Base-by-base conservation (phyloP, 768 basidiomycete species). In the Rhizopogon sp. region DNA sequence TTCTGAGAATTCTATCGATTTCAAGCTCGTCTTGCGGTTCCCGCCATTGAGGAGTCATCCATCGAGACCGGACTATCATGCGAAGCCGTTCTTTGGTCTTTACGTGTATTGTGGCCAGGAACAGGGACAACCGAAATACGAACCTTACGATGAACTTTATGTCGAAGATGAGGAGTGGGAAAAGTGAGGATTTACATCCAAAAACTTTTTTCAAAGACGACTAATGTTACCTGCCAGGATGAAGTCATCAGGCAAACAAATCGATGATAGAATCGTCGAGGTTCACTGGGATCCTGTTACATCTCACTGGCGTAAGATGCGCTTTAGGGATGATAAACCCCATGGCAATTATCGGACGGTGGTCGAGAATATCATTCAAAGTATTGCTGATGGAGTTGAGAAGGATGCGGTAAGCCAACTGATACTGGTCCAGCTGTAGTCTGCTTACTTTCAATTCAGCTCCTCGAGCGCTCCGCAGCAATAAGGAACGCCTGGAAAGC, bases 1-100 rank as follows among this genome's bases (percentile, higher is more conserved):
- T 0, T 90, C 88, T 2, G 96, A 98, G 66, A 99, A 99, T 68
- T 95, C 94, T 1, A 88, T 98, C 63, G 97, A 99, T 70, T 98
- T 99, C 77, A 93, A 93, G 69, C 86, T 98, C 29, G 81, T 94
- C 47, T 75, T 99, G n/a, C 87, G 93, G 33, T 99, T 98, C 68
- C 94, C 96, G 1, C 83, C 93, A 1, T 69, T 72, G 3, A 66
- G 67, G 14, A 71, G 72, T 22, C 70, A 85, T 50, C 77, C 81
- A 0, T 61, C 72, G 6, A 71, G 83, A 62, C 90, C 93, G 1
- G 93, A 98, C 64, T 88, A 87, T 60, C 76, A 76, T 56, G 85
- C 85, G 10, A 98, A 94, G 68, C 97, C 97, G 1, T 66, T 88
- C 4, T 98, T 98, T 67, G 71, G 88, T 49, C 76, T 99, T 31